Conservation (phyloP, 495 filamentous ascomycete species). For the Daldinia grandis region DNA sequence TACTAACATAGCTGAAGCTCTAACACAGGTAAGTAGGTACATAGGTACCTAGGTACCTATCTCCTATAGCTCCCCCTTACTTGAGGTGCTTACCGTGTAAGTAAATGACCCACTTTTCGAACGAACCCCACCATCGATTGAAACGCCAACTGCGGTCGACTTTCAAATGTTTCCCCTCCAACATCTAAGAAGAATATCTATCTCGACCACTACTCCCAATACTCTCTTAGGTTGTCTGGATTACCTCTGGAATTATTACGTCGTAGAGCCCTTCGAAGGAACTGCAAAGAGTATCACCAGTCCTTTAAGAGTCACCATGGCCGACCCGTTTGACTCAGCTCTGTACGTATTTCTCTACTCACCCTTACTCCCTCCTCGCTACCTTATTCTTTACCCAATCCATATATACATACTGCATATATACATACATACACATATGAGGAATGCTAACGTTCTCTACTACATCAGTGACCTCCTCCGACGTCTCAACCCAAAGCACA, state of each 20-base stretch:
- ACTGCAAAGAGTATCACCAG: background rate
- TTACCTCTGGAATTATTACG: constrained; percentile 21
- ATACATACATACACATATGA: constrained; percentile 14
- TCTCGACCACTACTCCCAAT: constrained; percentile 12
- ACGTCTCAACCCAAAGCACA: constrained; percentile 93
- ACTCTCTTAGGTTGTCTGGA: constrained; percentile 12
- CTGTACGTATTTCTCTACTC: constrained; percentile 66
- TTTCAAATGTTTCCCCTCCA: constrained; percentile 39
- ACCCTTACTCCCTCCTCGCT: constrained; percentile 8
- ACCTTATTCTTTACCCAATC: constrained; percentile 11
- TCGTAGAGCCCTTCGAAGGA: background rate
- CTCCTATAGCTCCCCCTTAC: background rate
- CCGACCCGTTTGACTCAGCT: constrained; percentile 78
- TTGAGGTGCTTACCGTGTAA: constrained; percentile 19
- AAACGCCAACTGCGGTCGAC: constrained; percentile 17
- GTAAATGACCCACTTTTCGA: constrained; percentile 11
- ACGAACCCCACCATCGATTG: constrained; percentile 26
- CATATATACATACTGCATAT: too few species aligned
- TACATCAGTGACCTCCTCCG: constrained; percentile 90
- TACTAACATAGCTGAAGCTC: background rate
- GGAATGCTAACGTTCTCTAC: background rate
- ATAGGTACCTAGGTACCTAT: background rate
- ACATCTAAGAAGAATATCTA: constrained; percentile 24
- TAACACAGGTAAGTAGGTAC: too few species aligned
- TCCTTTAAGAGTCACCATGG: constrained; percentile 42